These are phyloP conservation scores for Taphrina pruni DNA, from an alignment of 1,139 yeast species.

Conservation along the genomic window DNA sequence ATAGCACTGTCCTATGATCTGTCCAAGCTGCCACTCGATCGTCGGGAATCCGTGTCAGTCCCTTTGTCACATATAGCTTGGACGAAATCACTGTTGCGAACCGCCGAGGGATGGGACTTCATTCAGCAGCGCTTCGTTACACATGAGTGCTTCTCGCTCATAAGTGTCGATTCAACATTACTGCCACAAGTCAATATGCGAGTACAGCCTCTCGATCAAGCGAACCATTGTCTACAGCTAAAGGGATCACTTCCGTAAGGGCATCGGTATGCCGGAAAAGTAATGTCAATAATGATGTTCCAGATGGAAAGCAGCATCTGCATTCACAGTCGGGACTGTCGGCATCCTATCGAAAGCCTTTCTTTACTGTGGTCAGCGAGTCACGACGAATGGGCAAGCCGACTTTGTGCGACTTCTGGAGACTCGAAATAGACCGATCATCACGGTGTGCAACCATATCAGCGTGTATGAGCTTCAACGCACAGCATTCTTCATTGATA, in stretches of 20 bases:
- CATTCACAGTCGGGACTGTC: slow-evolving; percentile 34
- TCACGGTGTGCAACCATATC: slow-evolving; percentile 91
- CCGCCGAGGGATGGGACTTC: too few species aligned
- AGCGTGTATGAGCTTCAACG: slow-evolving; percentile 57
- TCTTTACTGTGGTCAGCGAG: slow-evolving; percentile 20
- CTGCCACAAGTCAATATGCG: not conserved
- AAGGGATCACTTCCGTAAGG: slow-evolving; percentile 31
- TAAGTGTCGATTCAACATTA: too few species aligned
- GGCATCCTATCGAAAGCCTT: slow-evolving; percentile 38
- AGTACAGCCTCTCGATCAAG: slow-evolving; percentile 23
- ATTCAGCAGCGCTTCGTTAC: too few species aligned
- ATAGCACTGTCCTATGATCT: too few species aligned
- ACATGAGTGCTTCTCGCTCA: too few species aligned
- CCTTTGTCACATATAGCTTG: too few species aligned
- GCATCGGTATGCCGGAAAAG: too few species aligned
- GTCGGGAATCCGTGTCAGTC: too few species aligned
- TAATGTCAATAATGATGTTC: not conserved
- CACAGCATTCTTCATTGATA: not conserved
- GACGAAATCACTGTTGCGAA: too few species aligned
- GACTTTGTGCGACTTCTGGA: slow-evolving; percentile 53
- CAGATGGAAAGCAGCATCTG: slow-evolving; percentile 38
- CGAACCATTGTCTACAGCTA: slow-evolving; percentile 28
- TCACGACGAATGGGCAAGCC: slow-evolving; percentile 27
- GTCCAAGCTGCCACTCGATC: too few species aligned
- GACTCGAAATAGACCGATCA: slow-evolving; percentile 58